These are phyloP conservation scores for Przewalskia tangutica DNA, from an alignment of 257 asterid genomes.

Conservation along the genomic window DNA sequence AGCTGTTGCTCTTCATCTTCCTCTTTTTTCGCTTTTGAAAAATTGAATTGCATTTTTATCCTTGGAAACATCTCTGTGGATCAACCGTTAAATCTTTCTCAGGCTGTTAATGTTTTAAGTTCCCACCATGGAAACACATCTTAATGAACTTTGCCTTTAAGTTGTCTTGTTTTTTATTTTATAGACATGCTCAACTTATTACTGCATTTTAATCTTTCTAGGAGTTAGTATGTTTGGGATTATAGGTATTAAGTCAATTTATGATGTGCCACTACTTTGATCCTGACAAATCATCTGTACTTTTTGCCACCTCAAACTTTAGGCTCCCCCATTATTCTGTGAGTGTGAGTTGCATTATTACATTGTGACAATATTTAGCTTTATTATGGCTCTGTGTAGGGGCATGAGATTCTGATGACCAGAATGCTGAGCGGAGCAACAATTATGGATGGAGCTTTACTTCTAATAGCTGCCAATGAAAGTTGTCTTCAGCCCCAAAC, in stretches of 20 bases:
- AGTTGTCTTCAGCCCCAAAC: constrained; percentile 97
- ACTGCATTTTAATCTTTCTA: background rate
- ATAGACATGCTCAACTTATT: background rate
- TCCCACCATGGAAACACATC: background rate
- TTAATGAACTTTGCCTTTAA: background rate
- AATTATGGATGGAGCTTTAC: constrained; percentile 88
- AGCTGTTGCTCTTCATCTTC: background rate
- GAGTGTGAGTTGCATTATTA: background rate
- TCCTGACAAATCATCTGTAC: background rate
- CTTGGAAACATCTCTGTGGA: background rate
- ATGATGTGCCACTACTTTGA: background rate
- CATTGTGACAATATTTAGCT: background rate
- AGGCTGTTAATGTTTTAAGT: background rate
- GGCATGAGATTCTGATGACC: constrained; percentile 96
- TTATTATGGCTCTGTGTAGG: constrained; percentile 26
- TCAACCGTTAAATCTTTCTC: background rate
- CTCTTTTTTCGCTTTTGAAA: background rate
- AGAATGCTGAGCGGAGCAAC: constrained; percentile 94
- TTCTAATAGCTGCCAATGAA: constrained; percentile 85
- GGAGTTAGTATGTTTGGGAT: background rate
- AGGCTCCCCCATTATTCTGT: background rate
- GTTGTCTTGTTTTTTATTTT: background rate
- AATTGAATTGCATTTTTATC: background rate
- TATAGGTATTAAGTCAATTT: background rate
- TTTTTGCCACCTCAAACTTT: background rate